phyloP scores from a whole-genome alignment of 306 rosid species.

The Vigna radiata region DNA sequence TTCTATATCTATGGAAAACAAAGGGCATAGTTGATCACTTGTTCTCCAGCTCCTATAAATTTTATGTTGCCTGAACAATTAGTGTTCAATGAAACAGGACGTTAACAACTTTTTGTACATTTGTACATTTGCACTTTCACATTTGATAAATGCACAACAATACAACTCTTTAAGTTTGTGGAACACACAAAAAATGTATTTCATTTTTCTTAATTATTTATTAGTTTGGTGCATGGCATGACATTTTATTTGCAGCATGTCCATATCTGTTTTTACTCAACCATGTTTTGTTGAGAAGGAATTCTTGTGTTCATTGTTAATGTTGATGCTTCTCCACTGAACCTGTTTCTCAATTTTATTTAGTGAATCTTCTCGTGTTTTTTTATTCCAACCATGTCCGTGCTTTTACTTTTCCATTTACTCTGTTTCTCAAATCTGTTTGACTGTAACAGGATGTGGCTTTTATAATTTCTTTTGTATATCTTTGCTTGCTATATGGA shows the following conservation, averaged over 20 bases:
- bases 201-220: not conserved
- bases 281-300: not conserved
- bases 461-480: constrained; percentile 59
- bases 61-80: not conserved
- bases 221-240: not conserved
- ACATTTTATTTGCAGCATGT: not conserved
- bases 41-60: not conserved
- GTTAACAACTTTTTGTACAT: not conserved
- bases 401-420: not conserved
- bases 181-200: not conserved
- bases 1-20: not conserved
- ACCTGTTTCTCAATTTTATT: not conserved
- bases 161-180: not conserved
- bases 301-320: not conserved
- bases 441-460: constrained; percentile 62
- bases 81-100: not conserved
- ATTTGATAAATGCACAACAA: constrained; percentile 7
- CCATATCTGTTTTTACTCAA: not conserved
- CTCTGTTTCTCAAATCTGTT: not conserved
- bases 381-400: no score
- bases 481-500: constrained; percentile 70
- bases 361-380: not conserved
- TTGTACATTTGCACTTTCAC: no score
- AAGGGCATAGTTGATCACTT: not conserved
- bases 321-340: not conserved